A percentile compares a stretch with the other conserved stretches of the same genome.
These are phyloP conservation scores for Torrubiellomyces zombiae DNA, from an alignment of 2,329 filamentous ascomycete genomes.

Conservation along the genomic window DNA sequence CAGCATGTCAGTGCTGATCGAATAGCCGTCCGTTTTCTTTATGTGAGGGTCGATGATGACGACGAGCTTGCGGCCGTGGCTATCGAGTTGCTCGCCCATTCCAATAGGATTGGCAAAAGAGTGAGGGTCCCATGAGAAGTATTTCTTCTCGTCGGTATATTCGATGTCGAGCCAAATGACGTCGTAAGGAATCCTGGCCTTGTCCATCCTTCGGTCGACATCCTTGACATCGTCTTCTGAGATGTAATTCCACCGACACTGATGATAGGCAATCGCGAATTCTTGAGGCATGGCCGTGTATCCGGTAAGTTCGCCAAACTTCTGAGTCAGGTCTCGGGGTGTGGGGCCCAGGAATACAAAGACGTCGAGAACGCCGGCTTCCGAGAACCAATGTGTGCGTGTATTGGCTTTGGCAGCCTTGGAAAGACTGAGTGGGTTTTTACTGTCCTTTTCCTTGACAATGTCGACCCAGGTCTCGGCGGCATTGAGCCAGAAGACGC, in stretches of 20 bases:
- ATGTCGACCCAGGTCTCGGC: constrained; percentile 98
- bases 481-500: constrained; percentile 92
- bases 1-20: constrained; percentile 64
- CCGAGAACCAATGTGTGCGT: constrained; percentile 92
- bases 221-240: constrained; percentile 95
- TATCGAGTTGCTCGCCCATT: constrained; percentile 79
- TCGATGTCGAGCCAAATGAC: constrained; percentile 98
- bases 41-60: constrained; percentile 95
- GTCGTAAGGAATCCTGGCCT: constrained; percentile 88
- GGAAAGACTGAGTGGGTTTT: constrained; percentile 65
- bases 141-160: constrained; percentile 92
- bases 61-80: constrained; percentile 76
- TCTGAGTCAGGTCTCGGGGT: constrained; percentile 63
- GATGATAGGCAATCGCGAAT: constrained; percentile 86
- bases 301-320: constrained; percentile 80
- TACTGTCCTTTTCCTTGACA: constrained; percentile 56
- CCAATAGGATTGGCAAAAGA: constrained; percentile 72
- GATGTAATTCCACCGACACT: constrained; percentile 98
- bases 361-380: constrained; percentile 74
- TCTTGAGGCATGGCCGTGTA: constrained; percentile 83
- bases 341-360: constrained; percentile 90
- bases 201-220: constrained; percentile 92
- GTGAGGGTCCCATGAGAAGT: constrained; percentile 91
- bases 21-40: constrained; percentile 74
- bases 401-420: constrained; percentile 55